A percentile compares a stretch with the other conserved stretches of the same genome.
Evolutionary conservation across 2,329 filamentous ascomycete genomes (phyloP).

Genomic region (Sporothrix schenckii): DNA sequence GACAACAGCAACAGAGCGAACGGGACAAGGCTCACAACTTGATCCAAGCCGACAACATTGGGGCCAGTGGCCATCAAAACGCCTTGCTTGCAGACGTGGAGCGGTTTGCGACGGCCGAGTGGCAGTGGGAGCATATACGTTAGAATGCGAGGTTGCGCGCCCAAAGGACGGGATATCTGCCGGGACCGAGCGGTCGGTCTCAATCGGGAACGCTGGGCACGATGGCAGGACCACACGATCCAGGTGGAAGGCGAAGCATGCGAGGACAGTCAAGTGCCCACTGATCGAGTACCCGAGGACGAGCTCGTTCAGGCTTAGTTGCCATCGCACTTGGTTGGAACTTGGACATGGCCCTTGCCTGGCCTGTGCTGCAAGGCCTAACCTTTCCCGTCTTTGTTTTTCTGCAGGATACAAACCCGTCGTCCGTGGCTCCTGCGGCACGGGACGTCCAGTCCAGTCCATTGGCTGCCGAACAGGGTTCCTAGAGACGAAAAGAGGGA

Average conservation of each 20-base stretch:
- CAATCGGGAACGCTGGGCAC: not conserved
- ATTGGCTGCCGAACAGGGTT: constrained; percentile 22
- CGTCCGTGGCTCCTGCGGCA: constrained; percentile 28
- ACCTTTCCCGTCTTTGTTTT: not conserved
- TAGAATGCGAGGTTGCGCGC: not conserved
- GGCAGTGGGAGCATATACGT: not conserved
- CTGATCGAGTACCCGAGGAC: not conserved
- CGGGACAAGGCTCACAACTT: not conserved
- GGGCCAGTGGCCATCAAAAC: constrained; percentile 1
- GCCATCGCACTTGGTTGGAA: not conserved
- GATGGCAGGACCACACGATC: not conserved
- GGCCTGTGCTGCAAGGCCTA: constrained; percentile 16
- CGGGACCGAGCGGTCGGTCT: constrained; percentile 18
- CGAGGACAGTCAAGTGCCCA: not conserved
- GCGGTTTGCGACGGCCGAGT: constrained; percentile 24
- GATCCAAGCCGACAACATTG: not conserved
- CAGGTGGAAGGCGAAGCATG: not conserved
- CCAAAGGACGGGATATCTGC: not conserved
- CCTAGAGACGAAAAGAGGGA: not conserved
- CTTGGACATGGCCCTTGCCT: not conserved
- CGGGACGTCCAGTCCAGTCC: constrained; percentile 30
- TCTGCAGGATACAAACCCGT: not conserved
- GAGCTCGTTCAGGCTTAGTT: constrained; percentile 19
- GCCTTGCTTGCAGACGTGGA: not conserved
- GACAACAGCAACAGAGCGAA: not conserved